Evolutionary conservation across 192 early-diverging fungal species (phyloP).

Genomic region (Neocallimastix lanati): DNA sequence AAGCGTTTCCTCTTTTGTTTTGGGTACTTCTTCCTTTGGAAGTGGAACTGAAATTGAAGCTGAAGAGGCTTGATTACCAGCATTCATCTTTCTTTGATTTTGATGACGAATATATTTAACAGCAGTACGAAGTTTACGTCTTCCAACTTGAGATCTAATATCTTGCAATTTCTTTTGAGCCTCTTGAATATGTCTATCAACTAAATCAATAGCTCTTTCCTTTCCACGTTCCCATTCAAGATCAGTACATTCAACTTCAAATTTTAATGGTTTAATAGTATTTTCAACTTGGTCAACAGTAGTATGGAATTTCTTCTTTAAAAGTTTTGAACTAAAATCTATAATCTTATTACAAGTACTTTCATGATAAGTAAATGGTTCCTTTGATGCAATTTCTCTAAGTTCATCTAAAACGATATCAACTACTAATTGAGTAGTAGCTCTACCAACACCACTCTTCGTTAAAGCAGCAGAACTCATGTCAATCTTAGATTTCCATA

Average conservation of each 20-base stretch:
- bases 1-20: background rate
- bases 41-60: background rate
- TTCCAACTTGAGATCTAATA: conserved; percentile 57
- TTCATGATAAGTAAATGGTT: conserved; percentile 74
- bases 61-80: background rate
- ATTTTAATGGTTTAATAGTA: conserved; percentile 97
- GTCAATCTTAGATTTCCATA: conserved; percentile 73
- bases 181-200: conserved; percentile 67
- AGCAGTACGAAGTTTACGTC: conserved; percentile 63
- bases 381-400: conserved; percentile 43
- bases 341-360: conserved; percentile 61
- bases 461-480: conserved; percentile 70
- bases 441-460: conserved; percentile 79
- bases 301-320: conserved; percentile 68
- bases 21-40: background rate
- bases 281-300: conserved; percentile 96
- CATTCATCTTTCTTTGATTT: conserved; percentile 9
- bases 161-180: conserved; percentile 46
- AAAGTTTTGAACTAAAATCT: conserved; percentile 64
- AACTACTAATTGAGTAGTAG: conserved; percentile 80
- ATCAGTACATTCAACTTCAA: conserved; percentile 82
- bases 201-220: conserved; percentile 47
- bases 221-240: conserved; percentile 84
- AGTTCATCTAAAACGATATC: conserved; percentile 72
- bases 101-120: conserved; percentile 47